Percentiles rank a stretch among this genome's conserved stretches.
phyloP scores from a whole-genome alignment of 805 yeast species.

The Nakazawaea molendinolei region DNA sequence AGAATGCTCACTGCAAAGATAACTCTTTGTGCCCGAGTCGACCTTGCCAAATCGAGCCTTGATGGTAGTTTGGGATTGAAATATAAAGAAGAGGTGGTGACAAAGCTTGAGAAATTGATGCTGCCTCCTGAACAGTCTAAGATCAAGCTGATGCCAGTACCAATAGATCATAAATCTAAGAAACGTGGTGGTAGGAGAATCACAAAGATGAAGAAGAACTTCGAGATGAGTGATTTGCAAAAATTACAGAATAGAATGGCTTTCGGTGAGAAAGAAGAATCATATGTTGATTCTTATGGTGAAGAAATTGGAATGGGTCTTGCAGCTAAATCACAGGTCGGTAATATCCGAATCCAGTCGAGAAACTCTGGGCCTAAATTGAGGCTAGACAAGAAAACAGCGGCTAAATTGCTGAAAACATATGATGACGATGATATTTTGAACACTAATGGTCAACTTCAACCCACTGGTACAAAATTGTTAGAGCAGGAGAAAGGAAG shows the following conservation, averaged over 20 bases:
- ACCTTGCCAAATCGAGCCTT: slow-evolving; percentile 33
- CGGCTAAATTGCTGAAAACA: no score
- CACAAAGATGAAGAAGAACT: slow-evolving; percentile 74
- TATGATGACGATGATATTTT: no score
- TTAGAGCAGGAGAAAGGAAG: no score
- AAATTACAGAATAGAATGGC: slow-evolving; percentile 80
- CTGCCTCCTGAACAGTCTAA: slow-evolving; percentile 70
- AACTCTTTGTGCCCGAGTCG: slow-evolving; percentile 78
- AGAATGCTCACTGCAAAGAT: slow-evolving; percentile 76
- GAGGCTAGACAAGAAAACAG: no score
- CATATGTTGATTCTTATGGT: slow-evolving; percentile 58
- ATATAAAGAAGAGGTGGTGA: slow-evolving; percentile 53
- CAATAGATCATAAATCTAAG: slow-evolving; percentile 69
- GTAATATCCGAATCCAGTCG: slow-evolving; percentile 17
- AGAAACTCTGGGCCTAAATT: slow-evolving; percentile 50
- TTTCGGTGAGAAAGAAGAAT: slow-evolving; percentile 71
- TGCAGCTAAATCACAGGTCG: slow-evolving; percentile 30
- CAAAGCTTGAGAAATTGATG: slow-evolving; percentile 62
- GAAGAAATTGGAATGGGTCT: slow-evolving; percentile 82
- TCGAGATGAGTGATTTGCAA: slow-evolving; percentile 72
- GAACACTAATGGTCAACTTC: no score
- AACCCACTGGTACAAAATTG: no score
- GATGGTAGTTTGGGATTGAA: slow-evolving; percentile 51
- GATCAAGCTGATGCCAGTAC: slow-evolving; percentile 67
- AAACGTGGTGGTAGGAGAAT: slow-evolving; percentile 82